These are phyloP conservation scores for Kwoniella bestiolae DNA, from an alignment of 768 basidiomycete species.

Conservation along the genomic window DNA sequence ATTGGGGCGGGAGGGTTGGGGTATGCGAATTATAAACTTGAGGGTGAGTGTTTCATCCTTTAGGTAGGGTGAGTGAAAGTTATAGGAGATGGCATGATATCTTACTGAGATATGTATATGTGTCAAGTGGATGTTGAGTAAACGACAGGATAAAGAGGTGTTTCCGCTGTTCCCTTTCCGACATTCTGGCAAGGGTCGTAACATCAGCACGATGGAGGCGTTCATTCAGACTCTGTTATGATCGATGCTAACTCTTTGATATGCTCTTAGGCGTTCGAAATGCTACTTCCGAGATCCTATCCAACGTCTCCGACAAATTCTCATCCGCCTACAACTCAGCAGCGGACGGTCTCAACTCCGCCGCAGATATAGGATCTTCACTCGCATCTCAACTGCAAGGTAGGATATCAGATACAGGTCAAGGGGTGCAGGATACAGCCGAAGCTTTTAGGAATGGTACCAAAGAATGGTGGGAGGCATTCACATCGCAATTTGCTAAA, in stretches of 20 bases:
- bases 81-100: background rate
- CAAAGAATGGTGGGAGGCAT: conserved; percentile 54
- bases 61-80: background rate
- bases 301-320: conserved; percentile 59
- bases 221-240: too few relatives aligned
- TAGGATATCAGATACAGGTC: conserved; percentile 32
- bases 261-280: conserved; percentile 63
- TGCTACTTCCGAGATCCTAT: conserved; percentile 72
- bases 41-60: conserved; percentile 74
- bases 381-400: conserved; percentile 74
- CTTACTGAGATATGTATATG: too few relatives aligned
- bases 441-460: conserved; percentile 46
- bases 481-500: conserved; percentile 37
- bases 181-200: too few relatives aligned
- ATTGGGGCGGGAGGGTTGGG: conserved; percentile 88
- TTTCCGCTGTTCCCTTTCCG: too few relatives aligned
- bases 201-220: too few relatives aligned
- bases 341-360: conserved; percentile 37
- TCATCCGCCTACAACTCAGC: conserved; percentile 45
- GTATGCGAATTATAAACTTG: conserved; percentile 96
- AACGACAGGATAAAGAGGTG: too few relatives aligned
- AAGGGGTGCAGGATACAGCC: conserved; percentile 38
- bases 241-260: background rate
- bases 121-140: too few relatives aligned
- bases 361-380: conserved; percentile 66